phyloP scores from a whole-genome alignment of 352 stramenopile species.

The Phytophthora palmivora region DNA sequence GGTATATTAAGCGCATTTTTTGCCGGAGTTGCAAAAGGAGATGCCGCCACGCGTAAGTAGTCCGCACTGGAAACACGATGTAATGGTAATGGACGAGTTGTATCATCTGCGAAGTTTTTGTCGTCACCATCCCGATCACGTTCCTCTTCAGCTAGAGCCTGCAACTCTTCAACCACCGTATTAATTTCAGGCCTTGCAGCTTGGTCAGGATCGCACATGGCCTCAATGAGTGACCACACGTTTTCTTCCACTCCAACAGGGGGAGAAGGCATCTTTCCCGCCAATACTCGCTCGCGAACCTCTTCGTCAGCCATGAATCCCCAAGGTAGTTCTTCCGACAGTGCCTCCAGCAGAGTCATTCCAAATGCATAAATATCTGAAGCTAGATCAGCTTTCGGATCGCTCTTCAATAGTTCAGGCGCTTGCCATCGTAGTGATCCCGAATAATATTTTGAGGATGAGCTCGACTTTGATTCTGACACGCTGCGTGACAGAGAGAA shows the following conservation, averaged over 20 bases:
- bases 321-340: slow-evolving; percentile 69
- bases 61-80: slow-evolving; percentile 36
- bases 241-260: slow-evolving; percentile 49
- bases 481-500: slow-evolving; percentile 39
- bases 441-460: slow-evolving; percentile 1
- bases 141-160: slow-evolving; percentile 59
- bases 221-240: slow-evolving; percentile 51
- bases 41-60: slow-evolving; percentile 28
- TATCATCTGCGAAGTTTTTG: slow-evolving; percentile 27
- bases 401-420: slow-evolving; percentile 48
- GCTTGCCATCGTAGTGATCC: slow-evolving; percentile 63
- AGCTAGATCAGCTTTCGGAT: slow-evolving; percentile 30
- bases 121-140: slow-evolving; percentile 41
- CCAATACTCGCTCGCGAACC: slow-evolving; percentile 48
- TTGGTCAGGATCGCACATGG: slow-evolving; percentile 64
- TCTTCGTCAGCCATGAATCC: slow-evolving; percentile 55
- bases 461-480: slow-evolving; percentile 1
- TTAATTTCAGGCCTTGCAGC: slow-evolving; percentile 56
- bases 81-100: slow-evolving; percentile 30
- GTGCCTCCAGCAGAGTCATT: slow-evolving; percentile 69
- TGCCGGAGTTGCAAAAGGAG: slow-evolving; percentile 13
- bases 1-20: slow-evolving; percentile 17
- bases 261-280: slow-evolving; percentile 49
- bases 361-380: slow-evolving; percentile 74
- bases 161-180: slow-evolving; percentile 51